phyloP scores from a whole-genome alignment of 2,329 filamentous ascomycete species.

The Talaromyces sp. region DNA sequence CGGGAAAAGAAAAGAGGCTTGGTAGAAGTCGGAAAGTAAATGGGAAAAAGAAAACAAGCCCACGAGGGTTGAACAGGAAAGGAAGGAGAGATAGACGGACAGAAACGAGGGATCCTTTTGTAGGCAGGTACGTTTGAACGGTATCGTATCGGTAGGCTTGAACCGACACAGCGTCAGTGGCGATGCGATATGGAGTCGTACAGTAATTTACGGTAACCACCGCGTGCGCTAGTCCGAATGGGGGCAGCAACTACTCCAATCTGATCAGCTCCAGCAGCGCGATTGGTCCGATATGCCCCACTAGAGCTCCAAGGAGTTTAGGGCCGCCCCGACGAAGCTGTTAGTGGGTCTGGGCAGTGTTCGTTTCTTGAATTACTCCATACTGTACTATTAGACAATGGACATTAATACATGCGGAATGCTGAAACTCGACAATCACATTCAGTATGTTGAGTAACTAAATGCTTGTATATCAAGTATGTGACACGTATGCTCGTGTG shows the following conservation, averaged over 20 bases:
- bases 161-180: slow-evolving; percentile 1
- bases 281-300: background rate
- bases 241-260: background rate
- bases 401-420: background rate
- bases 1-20: background rate
- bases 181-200: background rate
- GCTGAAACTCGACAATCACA: background rate
- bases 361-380: background rate
- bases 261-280: background rate
- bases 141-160: background rate
- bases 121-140: background rate
- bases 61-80: background rate
- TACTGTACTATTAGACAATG: too few species aligned
- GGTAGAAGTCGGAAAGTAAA: background rate
- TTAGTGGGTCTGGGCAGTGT: slow-evolving; percentile 15
- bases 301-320: background rate
- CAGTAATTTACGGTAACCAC: background rate
- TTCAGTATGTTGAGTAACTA: background rate
- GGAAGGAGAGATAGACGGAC: background rate
- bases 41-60: background rate
- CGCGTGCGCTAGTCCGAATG: background rate
- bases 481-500: background rate
- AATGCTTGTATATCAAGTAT: background rate
- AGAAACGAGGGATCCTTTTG: background rate
- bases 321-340: slow-evolving; percentile 6